Conservation (phyloP, 441 rosid species). For the Pelargonium australe region DNA sequence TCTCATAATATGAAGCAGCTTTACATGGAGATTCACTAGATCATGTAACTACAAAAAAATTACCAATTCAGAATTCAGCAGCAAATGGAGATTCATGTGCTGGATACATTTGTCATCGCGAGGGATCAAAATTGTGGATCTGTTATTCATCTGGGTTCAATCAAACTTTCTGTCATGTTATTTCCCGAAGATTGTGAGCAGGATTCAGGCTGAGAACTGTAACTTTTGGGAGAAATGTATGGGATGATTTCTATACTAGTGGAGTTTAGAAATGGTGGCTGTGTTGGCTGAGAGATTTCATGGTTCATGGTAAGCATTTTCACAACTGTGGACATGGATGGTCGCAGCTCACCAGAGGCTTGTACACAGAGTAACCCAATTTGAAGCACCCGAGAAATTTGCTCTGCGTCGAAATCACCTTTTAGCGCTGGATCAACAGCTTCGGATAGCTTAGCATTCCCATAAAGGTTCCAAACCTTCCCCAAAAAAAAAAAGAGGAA, state of each 20-base stretch:
- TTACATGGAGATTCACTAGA: no score
- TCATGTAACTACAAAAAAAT: no score
- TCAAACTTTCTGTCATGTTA: slow-evolving; percentile 5
- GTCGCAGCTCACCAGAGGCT: slow-evolving; percentile 74
- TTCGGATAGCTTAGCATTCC: slow-evolving; percentile 35
- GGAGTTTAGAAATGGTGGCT: slow-evolving; percentile 55
- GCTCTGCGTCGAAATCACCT: slow-evolving; percentile 37
- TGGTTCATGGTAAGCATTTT: slow-evolving; percentile 42
- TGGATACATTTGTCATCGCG: no score
- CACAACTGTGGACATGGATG: slow-evolving; percentile 67
- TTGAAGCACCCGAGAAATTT: slow-evolving; percentile 46
- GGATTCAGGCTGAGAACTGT: not conserved
- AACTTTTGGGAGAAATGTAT: not conserved
- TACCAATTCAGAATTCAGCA: no score
- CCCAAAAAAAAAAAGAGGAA: not conserved
- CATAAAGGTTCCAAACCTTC: slow-evolving; percentile 59
- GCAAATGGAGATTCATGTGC: no score
- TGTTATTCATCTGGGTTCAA: slow-evolving; percentile 11
- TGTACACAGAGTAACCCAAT: slow-evolving; percentile 75
- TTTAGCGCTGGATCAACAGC: slow-evolving; percentile 56
- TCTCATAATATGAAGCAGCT: no score
- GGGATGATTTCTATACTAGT: not conserved
- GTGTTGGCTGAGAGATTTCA: slow-evolving; percentile 54
- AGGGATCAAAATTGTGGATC: no score
- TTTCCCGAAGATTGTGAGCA: slow-evolving; percentile 17